Percentiles rank a stretch among this genome's conserved stretches.
These are phyloP conservation scores for Aquilaria sinensis DNA, from an alignment of 345 rosid species.

Conservation along the genomic window DNA sequence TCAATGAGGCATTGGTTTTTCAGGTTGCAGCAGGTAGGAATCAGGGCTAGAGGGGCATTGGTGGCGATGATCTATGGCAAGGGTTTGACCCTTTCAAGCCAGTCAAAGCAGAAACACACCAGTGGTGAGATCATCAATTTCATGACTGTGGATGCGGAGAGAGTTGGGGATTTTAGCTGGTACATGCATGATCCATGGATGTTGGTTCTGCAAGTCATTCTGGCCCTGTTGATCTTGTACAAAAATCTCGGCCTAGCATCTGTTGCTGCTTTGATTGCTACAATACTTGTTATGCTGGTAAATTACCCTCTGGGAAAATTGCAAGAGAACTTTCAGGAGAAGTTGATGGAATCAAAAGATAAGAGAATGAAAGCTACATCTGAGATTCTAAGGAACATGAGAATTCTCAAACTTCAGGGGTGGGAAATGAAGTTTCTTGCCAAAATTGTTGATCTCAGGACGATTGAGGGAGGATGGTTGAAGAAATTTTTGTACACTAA, in stretches of 20 bases:
- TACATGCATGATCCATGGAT: slow-evolving; percentile 62
- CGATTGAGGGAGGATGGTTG: slow-evolving; percentile 50
- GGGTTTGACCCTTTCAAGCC: slow-evolving; percentile 51
- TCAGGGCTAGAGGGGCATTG: slow-evolving; percentile 40
- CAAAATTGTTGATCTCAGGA: slow-evolving; percentile 43
- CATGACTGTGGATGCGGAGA: slow-evolving; percentile 67
- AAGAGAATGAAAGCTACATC: slow-evolving; percentile 59
- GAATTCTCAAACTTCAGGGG: slow-evolving; percentile 72
- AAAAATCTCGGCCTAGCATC: slow-evolving; percentile 55
- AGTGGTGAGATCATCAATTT: slow-evolving; percentile 73
- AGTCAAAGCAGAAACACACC: slow-evolving; percentile 45
- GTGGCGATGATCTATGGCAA: slow-evolving; percentile 57
- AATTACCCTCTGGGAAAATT: slow-evolving; percentile 53
- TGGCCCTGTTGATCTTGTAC: slow-evolving; percentile 55
- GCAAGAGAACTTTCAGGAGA: slow-evolving; percentile 58
- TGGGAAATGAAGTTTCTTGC: slow-evolving; percentile 80
- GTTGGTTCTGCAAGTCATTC: slow-evolving; percentile 38
- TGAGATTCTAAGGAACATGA: slow-evolving; percentile 64
- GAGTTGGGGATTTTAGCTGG: slow-evolving; percentile 49
- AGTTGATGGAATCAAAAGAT: slow-evolving; percentile 69
- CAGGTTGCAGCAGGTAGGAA: slow-evolving; percentile 42
- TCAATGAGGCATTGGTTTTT: slow-evolving; percentile 54
- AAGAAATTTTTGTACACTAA: slow-evolving; percentile 45
- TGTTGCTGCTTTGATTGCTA: slow-evolving; percentile 47
- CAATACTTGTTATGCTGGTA: slow-evolving; percentile 43